Evolutionary conservation across 805 yeast species (phyloP).

Genomic region (Cyberlindnera petersonii): DNA sequence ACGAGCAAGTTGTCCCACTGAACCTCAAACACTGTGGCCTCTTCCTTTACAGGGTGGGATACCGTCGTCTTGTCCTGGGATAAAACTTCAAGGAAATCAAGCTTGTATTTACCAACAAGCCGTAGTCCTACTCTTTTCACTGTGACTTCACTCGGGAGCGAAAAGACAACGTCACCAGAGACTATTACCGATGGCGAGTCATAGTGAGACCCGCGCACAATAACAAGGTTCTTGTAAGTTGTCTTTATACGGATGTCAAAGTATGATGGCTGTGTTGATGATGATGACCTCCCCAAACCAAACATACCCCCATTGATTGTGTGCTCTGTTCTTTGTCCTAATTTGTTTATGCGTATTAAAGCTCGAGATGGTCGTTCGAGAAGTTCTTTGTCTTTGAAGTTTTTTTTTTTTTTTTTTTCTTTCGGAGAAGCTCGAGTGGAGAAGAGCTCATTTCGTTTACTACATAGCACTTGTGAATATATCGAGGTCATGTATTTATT

Average conservation of each 20-base stretch:
- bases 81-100: constrained; percentile 52
- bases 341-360: background rate
- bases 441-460: too few species aligned
- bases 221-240: constrained; percentile 54
- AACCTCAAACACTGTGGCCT: constrained; percentile 61
- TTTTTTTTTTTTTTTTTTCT: too few species aligned
- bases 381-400: too few species aligned
- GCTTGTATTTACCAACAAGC: constrained; percentile 56
- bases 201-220: constrained; percentile 69
- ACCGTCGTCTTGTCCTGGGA: constrained; percentile 35
- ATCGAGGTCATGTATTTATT: too few species aligned
- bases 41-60: constrained; percentile 43
- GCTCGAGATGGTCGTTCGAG: too few species aligned
- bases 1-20: constrained; percentile 60
- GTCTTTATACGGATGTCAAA: constrained; percentile 29
- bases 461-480: too few species aligned
- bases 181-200: constrained; percentile 76
- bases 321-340: background rate
- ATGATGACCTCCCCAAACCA: constrained; percentile 22
- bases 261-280: constrained; percentile 12
- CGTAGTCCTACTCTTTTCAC: constrained; percentile 59
- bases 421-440: too few species aligned
- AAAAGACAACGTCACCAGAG: constrained; percentile 68
- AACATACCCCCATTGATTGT: too few species aligned
- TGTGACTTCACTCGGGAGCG: constrained; percentile 62